Percentiles rank a stretch among this genome's conserved stretches.
These are phyloP conservation scores for Aspergillus sp. DNA, from an alignment of 2,329 filamentous ascomycete species.

Conservation along the genomic window DNA sequence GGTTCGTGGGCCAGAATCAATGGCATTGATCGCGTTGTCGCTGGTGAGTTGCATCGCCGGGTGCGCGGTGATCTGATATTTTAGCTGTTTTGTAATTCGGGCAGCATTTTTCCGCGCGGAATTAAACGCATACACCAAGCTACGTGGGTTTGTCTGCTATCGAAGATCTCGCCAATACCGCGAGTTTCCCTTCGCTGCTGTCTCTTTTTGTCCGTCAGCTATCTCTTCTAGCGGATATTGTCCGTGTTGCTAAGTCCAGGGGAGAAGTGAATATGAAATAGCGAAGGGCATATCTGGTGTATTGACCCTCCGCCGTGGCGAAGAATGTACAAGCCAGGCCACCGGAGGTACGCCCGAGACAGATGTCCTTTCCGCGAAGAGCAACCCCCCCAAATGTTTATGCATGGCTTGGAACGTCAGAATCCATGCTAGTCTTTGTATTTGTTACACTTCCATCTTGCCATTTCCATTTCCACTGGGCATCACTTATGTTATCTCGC, in stretches of 20 bases:
- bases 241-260: background rate
- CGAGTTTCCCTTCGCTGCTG: slow-evolving; percentile 3
- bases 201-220: background rate
- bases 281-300: background rate
- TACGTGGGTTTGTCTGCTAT: slow-evolving; percentile 10
- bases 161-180: slow-evolving; percentile 12
- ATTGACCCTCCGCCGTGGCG: background rate
- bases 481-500: slow-evolving; percentile 9
- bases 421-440: slow-evolving; percentile 3
- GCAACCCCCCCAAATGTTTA: slow-evolving; percentile 8
- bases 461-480: background rate
- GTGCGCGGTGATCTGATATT: slow-evolving; percentile 8
- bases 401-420: slow-evolving; percentile 27
- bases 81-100: slow-evolving; percentile 8
- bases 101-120: slow-evolving; percentile 10
- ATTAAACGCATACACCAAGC: slow-evolving; percentile 9
- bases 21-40: slow-evolving; percentile 50
- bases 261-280: background rate
- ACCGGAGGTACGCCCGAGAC: background rate
- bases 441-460: background rate
- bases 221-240: background rate
- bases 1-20: slow-evolving; percentile 71
- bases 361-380: slow-evolving; percentile 5
- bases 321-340: background rate
- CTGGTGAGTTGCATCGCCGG: slow-evolving; percentile 4